Conservation (phyloP, 495 filamentous ascomycete genomes). For the Hypoxylon intermedium region DNA sequence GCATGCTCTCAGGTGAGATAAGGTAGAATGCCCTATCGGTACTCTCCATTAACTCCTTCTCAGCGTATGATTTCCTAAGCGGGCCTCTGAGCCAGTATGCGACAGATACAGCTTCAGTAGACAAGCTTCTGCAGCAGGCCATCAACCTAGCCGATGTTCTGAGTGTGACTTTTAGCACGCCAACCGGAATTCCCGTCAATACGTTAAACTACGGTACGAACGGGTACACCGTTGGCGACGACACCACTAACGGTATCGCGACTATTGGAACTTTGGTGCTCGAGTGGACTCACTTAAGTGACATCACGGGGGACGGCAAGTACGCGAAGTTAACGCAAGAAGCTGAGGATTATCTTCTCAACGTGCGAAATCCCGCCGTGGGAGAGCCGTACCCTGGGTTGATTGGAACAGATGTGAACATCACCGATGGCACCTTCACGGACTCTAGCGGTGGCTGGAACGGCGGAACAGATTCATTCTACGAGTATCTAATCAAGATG, state of each 20-base stretch:
- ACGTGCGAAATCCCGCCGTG: conserved; percentile 63
- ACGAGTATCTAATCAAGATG: conserved; percentile 96
- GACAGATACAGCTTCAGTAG: conserved; percentile 54
- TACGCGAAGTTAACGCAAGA: conserved; percentile 73
- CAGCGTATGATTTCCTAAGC: conserved; percentile 79
- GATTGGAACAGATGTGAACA: conserved; percentile 71
- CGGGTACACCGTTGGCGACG: conserved; percentile 53
- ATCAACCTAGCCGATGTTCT: conserved; percentile 72
- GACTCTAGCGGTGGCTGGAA: conserved; percentile 78
- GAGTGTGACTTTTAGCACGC: conserved; percentile 79
- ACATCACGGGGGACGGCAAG: conserved; percentile 70
- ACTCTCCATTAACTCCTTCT: not conserved
- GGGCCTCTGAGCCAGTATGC: conserved; percentile 68
- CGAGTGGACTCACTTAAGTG: conserved; percentile 85
- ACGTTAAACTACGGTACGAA: conserved; percentile 63
- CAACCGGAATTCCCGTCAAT: conserved; percentile 79
- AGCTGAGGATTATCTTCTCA: conserved; percentile 75
- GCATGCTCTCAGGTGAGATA: conserved; percentile 69
- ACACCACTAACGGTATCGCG: conserved; percentile 70
- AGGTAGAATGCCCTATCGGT: not conserved
- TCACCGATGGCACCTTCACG: conserved; percentile 69
- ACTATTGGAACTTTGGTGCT: conserved; percentile 77
- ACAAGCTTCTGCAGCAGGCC: conserved; percentile 70
- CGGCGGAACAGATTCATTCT: conserved; percentile 82
- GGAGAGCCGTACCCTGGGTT: conserved; percentile 81